Evolutionary conservation across 257 asterid species (phyloP).

Genomic region (Verbascum thapsus): DNA sequence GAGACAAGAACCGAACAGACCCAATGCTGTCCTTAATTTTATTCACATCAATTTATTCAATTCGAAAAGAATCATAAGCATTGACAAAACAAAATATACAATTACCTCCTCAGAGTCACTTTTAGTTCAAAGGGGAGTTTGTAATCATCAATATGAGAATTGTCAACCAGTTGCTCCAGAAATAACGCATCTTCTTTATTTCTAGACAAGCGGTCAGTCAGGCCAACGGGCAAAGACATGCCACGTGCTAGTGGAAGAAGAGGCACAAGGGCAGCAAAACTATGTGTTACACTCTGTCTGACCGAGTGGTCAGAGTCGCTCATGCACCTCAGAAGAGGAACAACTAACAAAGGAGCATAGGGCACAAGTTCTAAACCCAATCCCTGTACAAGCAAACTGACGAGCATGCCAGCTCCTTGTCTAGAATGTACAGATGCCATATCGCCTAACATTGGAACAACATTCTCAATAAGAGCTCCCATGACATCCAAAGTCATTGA

Average conservation of each 20-base stretch:
- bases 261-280: constrained; percentile 97
- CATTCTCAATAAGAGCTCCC: constrained; percentile 82
- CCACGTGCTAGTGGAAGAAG: constrained; percentile 98
- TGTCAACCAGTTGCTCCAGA: constrained; percentile 96
- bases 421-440: constrained; percentile 85
- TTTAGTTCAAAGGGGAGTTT: constrained; percentile 81
- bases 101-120: constrained; percentile 88
- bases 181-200: constrained; percentile 90
- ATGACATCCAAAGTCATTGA: constrained; percentile 90
- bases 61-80: constrained; percentile 20
- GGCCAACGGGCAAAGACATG: constrained; percentile 69
- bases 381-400: constrained; percentile 95
- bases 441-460: constrained; percentile 92
- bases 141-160: constrained; percentile 95
- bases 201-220: constrained; percentile 73
- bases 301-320: constrained; percentile 92
- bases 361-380: constrained; percentile 96
- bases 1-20: constrained; percentile 3
- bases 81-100: constrained; percentile 12
- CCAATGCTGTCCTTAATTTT: neutral
- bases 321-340: constrained; percentile 97
- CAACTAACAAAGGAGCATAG: constrained; percentile 93
- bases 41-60: constrained; percentile 1
- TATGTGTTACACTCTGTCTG: constrained; percentile 97
- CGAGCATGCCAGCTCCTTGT: constrained; percentile 99